Evolutionary conservation across 805 yeast genomes (phyloP).

Genomic region (Cyberlindnera euphorbiiphila): DNA sequence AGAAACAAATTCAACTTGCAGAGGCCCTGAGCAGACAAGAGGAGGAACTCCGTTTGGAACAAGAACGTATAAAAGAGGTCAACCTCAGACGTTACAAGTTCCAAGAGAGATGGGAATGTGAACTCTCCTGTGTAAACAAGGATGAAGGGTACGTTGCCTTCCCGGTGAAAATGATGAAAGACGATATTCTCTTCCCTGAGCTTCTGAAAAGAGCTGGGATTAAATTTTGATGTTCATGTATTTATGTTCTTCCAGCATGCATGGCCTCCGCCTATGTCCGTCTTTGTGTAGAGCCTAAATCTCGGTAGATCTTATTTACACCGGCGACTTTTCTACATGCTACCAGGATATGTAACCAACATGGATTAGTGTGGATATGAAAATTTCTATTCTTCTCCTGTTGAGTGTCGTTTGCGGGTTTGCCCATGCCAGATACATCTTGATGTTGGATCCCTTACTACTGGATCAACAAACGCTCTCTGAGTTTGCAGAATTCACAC

Average conservation of each 20-base stretch:
- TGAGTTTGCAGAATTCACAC: background rate
- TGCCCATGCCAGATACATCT: background rate
- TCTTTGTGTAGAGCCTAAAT: background rate
- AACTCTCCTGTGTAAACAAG: background rate
- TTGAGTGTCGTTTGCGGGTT: too few species aligned
- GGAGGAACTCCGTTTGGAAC: too few species aligned
- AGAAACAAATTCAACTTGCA: too few species aligned
- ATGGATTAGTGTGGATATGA: too few species aligned
- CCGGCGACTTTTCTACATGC: too few species aligned
- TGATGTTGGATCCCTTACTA: background rate
- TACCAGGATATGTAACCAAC: too few species aligned
- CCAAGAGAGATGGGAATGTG: too few species aligned
- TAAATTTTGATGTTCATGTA: background rate
- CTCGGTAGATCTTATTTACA: background rate
- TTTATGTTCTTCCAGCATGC: too few species aligned
- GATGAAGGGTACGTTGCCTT: background rate
- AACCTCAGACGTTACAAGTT: too few species aligned
- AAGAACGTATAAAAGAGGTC: too few species aligned
- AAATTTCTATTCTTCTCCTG: too few species aligned
- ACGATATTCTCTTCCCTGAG: background rate
- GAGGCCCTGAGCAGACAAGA: too few species aligned
- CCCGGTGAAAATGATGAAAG: background rate
- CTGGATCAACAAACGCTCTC: background rate
- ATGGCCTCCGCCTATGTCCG: slow-evolving; percentile 1
- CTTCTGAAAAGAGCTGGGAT: background rate